Conservation (phyloP, 179 eudicot genomes). For the Corrigiola litoralis region DNA sequence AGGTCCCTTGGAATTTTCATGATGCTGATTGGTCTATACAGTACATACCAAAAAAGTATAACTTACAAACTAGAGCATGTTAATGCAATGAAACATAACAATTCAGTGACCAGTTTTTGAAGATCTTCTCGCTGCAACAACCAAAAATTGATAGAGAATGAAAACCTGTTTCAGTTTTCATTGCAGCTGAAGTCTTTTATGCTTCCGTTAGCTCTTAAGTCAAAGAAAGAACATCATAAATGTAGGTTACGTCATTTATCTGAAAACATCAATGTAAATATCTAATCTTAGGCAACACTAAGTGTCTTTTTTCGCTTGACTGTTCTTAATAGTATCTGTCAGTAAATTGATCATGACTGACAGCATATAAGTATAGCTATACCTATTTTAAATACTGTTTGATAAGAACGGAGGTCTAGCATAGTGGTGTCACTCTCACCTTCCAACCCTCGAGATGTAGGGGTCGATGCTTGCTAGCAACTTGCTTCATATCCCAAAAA, state of each 20-base stretch:
- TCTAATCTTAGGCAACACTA: not conserved
- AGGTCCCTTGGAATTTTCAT: not conserved
- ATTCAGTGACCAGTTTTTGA: not conserved
- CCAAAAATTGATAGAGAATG: not conserved
- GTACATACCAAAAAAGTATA: no score
- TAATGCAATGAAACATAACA: no score
- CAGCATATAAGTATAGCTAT: no score
- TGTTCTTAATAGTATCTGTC: not conserved
- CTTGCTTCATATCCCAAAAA: not conserved
- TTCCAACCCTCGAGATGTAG: no score
- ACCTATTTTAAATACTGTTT: no score
- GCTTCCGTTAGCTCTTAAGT: not conserved
- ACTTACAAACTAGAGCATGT: no score
- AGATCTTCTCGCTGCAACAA: not conserved
- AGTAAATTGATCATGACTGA: not conserved
- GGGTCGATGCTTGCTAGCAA: not conserved
- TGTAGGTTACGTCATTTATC: no score
- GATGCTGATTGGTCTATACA: not conserved
- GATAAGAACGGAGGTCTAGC: no score
- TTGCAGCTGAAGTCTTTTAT: not conserved
- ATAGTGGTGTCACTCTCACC: no score
- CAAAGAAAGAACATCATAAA: no score
- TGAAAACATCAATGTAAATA: no score
- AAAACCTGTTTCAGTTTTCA: not conserved
- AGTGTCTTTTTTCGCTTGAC: not conserved